Evolutionary conservation across 2,329 filamentous ascomycete genomes (phyloP), one percentile per base, ranked within the genome.

Genomic region (Verticillium tricorpus): DNA sequence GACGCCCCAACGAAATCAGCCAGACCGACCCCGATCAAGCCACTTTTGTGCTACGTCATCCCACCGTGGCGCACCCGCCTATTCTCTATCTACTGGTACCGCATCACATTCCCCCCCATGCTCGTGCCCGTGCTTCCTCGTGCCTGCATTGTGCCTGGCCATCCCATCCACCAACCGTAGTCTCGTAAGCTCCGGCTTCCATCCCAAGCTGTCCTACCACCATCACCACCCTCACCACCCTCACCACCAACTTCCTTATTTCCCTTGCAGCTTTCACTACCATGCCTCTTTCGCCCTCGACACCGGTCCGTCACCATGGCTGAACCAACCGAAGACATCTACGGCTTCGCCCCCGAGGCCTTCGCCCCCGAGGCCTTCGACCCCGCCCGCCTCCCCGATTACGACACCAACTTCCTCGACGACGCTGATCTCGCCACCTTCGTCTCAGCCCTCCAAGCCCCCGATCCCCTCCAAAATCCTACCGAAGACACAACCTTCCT

Each of bases 381-480:
- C 74, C 80, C 84, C 64, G 82, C 82, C 17, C 79, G 78, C 40
- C 82, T 97, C 22, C 93, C 93, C n/a, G 93, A 97, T 74, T 86
- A 82, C 74, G 85, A 93, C 73, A 83, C 84, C 69, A 87, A 95
- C 61, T 97, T 97, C 72, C 81, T 96, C 68, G 77, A 84, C 55
- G 80, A 88, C 50, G 86, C 86, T 63, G 89, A 96, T 71, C 80
- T 97, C 35, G 81, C 85, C 40, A 88, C 90, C 60, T 98, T 98
- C 74, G 88, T 90, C 64, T 86, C 85, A 63, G 94, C 94, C 8
- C 84, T 97, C 9, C 85, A 87, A n/a, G 91, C 91, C 1, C 92
- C 93, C 0, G 92, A 96, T 64, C 85, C 86, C 1, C 82, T 89
- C 50, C 87, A 90, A 39, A 87, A 83, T 14, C 81, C 85, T 57